A percentile compares a stretch with the other conserved stretches of the same genome.
phyloP scores from a whole-genome alignment of 1,284 basidiomycete genomes.

The Trichosporon coremiiforme region DNA sequence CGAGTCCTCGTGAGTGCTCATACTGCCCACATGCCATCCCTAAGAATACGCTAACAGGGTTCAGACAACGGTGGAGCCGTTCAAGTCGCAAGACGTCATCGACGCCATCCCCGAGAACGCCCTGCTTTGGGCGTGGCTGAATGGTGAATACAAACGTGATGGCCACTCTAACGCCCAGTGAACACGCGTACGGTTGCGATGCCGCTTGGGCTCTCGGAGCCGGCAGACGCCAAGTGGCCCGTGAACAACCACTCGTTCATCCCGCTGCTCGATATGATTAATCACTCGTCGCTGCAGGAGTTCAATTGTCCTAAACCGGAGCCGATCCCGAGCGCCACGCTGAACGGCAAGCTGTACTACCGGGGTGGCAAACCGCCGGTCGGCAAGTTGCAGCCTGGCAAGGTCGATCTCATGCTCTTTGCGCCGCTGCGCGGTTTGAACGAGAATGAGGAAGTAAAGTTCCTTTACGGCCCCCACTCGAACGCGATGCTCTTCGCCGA shows the following conservation, averaged over 20 bases:
- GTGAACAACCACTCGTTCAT: constrained; percentile 75
- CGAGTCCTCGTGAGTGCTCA: constrained; percentile 55
- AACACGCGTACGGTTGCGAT: constrained; percentile 84
- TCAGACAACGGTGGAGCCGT: constrained; percentile 34
- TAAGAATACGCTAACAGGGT: background rate
- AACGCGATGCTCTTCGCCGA: constrained; percentile 75
- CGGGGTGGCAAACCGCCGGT: constrained; percentile 46
- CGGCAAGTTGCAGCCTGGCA: constrained; percentile 54
- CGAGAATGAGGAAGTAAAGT: constrained; percentile 66
- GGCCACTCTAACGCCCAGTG: constrained; percentile 60
- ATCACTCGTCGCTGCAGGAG: constrained; percentile 62
- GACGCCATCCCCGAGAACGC: constrained; percentile 51
- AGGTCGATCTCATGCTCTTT: constrained; percentile 61
- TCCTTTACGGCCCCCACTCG: constrained; percentile 74
- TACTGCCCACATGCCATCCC: background rate
- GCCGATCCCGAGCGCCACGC: constrained; percentile 32
- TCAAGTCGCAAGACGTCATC: constrained; percentile 40
- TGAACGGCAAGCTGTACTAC: constrained; percentile 19
- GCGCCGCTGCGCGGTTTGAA: constrained; percentile 60
- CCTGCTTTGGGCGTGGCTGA: constrained; percentile 84
- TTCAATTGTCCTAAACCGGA: constrained; percentile 36
- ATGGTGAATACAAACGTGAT: constrained; percentile 60
- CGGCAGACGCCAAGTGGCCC: constrained; percentile 41
- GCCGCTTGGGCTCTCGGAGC: constrained; percentile 64
- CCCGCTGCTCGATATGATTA: constrained; percentile 82